Percentiles rank a stretch among this genome's conserved stretches.
phyloP scores from a whole-genome alignment of 1,284 basidiomycete species.

The Caloboletus firmus region DNA sequence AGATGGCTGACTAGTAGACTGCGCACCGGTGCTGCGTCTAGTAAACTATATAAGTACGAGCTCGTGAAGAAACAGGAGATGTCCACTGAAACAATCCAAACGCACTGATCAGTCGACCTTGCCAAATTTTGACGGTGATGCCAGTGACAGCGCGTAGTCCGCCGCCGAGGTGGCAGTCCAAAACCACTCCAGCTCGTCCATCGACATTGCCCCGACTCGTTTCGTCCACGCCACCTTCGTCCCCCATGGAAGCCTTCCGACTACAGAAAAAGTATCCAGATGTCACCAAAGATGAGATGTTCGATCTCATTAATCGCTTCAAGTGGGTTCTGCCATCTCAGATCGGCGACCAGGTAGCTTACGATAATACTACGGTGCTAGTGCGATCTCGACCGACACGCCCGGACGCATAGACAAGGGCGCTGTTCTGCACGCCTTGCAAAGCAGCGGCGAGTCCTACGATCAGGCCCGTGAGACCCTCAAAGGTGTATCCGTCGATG shows the following conservation, averaged over 20 bases:
- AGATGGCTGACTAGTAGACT: not conserved
- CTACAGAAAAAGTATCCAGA: constrained; percentile 94
- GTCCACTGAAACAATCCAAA: not conserved
- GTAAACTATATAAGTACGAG: constrained; percentile 9
- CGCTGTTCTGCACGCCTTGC: constrained; percentile 73
- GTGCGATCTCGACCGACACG: constrained; percentile 80
- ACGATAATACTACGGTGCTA: constrained; percentile 32
- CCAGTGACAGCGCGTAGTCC: constrained; percentile 2
- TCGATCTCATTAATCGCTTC: constrained; percentile 89
- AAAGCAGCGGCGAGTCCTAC: constrained; percentile 83
- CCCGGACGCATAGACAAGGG: constrained; percentile 86
- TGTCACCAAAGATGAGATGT: constrained; percentile 89
- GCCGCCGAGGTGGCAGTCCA: constrained; percentile 18
- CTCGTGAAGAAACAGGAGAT: not conserved
- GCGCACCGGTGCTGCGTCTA: constrained; percentile 10
- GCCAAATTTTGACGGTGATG: not conserved
- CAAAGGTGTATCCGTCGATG: constrained; percentile 93
- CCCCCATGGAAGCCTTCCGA: constrained; percentile 80
- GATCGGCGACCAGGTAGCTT: not conserved
- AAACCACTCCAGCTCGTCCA: constrained; percentile 7
- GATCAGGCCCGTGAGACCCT: constrained; percentile 89
- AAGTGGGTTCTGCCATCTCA: constrained; percentile 65
- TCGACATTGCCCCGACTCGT: constrained; percentile 9
- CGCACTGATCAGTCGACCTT: not conserved
- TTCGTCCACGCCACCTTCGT: constrained; percentile 16